Percentiles rank a stretch among this genome's conserved stretches.
Evolutionary conservation across 805 yeast genomes (phyloP).

Genomic region (Zygosaccharomyces pseudorouxii): DNA sequence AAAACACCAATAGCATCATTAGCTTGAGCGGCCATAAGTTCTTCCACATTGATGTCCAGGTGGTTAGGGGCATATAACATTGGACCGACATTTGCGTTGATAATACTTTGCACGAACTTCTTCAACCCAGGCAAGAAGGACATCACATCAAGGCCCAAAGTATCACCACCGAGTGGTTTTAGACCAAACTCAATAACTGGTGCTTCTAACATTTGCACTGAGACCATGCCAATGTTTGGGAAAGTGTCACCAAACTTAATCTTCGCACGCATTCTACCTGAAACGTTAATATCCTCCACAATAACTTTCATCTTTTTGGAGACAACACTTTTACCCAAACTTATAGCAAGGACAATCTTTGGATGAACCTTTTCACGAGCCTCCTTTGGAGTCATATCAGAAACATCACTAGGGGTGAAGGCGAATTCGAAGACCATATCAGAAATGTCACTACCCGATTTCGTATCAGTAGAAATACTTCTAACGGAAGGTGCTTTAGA

Average conservation of each 20-base stretch:
- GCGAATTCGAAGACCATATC: constrained; percentile 85
- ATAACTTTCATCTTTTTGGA: constrained; percentile 72
- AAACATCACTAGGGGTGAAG: constrained; percentile 77
- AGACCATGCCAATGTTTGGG: constrained; percentile 74
- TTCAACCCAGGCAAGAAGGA: constrained; percentile 77
- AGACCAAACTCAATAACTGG: constrained; percentile 74
- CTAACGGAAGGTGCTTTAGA: constrained; percentile 74
- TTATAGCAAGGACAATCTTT: constrained; percentile 74
- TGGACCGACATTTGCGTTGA: constrained; percentile 68
- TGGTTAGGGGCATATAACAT: constrained; percentile 81
- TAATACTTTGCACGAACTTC: constrained; percentile 61
- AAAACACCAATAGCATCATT: constrained; percentile 69
- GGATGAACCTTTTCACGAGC: constrained; percentile 69
- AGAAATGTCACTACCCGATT: constrained; percentile 58
- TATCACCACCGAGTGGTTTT: constrained; percentile 86
- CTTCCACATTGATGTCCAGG: constrained; percentile 69
- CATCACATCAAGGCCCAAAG: constrained; percentile 83
- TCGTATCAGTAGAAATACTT: constrained; percentile 67
- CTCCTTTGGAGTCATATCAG: constrained; percentile 77
- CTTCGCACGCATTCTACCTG: constrained; percentile 64
- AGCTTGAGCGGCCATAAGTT: constrained; percentile 55
- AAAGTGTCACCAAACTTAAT: constrained; percentile 57
- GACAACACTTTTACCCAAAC: constrained; percentile 75
- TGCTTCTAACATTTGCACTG: constrained; percentile 69
- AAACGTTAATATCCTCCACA: constrained; percentile 74